Percentiles rank a stretch among this genome's conserved stretches.
Conservation (phyloP, 2,329 filamentous ascomycete genomes). For the Aspergillus awamori region DNA sequence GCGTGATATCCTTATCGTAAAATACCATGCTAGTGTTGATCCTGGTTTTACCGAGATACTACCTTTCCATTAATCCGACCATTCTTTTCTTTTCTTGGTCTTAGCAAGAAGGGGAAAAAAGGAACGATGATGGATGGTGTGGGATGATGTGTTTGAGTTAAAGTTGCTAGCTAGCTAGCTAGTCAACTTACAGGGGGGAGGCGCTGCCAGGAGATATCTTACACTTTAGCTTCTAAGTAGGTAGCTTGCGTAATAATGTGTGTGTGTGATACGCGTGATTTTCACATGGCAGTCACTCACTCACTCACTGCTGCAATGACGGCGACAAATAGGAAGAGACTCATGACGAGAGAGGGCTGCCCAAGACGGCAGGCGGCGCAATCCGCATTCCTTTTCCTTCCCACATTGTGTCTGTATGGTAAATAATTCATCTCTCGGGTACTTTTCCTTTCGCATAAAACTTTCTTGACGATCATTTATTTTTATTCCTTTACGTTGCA, state of each 20-base stretch:
- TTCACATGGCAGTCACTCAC: neutral
- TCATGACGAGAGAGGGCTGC: neutral
- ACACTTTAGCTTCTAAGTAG: neutral
- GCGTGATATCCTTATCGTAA: conserved; percentile 6
- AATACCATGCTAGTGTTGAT: neutral
- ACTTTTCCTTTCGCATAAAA: too few relatives aligned
- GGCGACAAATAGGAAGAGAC: neutral
- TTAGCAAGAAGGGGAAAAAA: too few relatives aligned
- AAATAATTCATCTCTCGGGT: too few relatives aligned
- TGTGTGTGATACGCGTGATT: neutral
- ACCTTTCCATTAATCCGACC: neutral
- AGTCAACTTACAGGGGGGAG: too few relatives aligned
- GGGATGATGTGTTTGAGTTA: neutral
- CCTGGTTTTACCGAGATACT: neutral
- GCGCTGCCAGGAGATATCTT: neutral
- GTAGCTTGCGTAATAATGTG: neutral
- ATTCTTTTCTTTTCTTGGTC: neutral
- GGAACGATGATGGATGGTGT: neutral
- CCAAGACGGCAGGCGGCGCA: neutral
- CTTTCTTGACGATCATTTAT: conserved; percentile 9
- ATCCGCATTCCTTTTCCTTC: conserved; percentile 2
- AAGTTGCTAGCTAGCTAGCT: too few relatives aligned
- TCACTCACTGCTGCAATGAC: neutral
- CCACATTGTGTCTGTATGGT: neutral
- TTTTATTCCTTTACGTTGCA: too few relatives aligned